Evolutionary conservation across 2,329 filamentous ascomycete species (phyloP).

Genomic region (Fusarium caatingaense): DNA sequence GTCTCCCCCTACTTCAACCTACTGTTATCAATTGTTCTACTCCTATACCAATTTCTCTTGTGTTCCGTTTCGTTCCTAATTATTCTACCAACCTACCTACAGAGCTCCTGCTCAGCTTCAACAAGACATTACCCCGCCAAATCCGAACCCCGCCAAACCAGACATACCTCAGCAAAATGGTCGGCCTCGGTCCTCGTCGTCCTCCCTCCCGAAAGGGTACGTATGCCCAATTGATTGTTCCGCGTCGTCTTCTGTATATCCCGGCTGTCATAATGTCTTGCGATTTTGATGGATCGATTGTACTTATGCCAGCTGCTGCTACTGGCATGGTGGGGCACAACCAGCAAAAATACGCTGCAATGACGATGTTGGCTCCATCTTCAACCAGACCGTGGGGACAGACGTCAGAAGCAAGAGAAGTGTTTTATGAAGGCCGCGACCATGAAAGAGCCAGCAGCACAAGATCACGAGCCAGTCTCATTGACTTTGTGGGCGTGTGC

Average conservation of each 20-base stretch:
- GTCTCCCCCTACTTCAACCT: slow-evolving; percentile 26
- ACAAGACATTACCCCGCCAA: slow-evolving; percentile 51
- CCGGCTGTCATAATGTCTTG: background rate
- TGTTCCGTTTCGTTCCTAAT: slow-evolving; percentile 5
- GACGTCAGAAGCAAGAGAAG: slow-evolving; percentile 26
- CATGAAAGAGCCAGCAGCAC: background rate
- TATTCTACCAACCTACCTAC: slow-evolving; percentile 1
- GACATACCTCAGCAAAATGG: slow-evolving; percentile 56
- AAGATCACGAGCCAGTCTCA: background rate
- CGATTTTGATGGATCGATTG: slow-evolving; percentile 1
- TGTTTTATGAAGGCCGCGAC: slow-evolving; percentile 1
- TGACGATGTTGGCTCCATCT: slow-evolving; percentile 33
- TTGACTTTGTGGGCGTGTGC: background rate
- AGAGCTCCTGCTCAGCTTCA: slow-evolving; percentile 23
- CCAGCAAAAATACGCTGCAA: slow-evolving; percentile 27
- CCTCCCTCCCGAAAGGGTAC: slow-evolving; percentile 73
- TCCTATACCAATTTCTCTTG: slow-evolving; percentile 3
- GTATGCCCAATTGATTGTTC: slow-evolving; percentile 49
- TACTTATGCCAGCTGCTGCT: slow-evolving; percentile 12
- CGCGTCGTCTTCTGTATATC: background rate
- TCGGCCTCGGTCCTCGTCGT: slow-evolving; percentile 63
- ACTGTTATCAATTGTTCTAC: slow-evolving; percentile 13
- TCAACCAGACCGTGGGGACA: background rate
- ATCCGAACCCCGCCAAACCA: slow-evolving; percentile 52
- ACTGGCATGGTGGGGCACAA: slow-evolving; percentile 28